Evolutionary conservation across 192 early-diverging fungal genomes (phyloP).

Genomic region (Backusella liffmaniae): DNA sequence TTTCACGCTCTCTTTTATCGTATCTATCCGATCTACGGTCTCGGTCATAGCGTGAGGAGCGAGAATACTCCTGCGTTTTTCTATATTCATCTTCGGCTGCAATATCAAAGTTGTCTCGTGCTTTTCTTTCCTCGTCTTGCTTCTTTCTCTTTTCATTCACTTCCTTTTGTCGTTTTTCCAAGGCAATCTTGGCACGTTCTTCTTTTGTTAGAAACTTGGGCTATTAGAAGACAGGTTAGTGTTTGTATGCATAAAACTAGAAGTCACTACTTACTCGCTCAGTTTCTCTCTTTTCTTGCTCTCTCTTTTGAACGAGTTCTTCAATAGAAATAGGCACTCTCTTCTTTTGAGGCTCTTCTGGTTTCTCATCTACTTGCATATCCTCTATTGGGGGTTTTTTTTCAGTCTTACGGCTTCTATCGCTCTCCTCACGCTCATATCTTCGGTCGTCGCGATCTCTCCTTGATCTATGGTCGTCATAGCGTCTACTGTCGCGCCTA

Average conservation of each 20-base stretch:
- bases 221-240: constrained; percentile 29
- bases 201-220: constrained; percentile 90
- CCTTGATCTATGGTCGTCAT: constrained; percentile 31
- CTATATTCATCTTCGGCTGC: constrained; percentile 42
- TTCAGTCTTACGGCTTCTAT: background rate
- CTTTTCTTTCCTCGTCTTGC: constrained; percentile 65
- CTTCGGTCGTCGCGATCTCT: constrained; percentile 37
- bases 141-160: constrained; percentile 66
- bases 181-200: constrained; percentile 82
- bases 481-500: constrained; percentile 24
- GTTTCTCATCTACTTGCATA: constrained; percentile 21
- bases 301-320: constrained; percentile 68
- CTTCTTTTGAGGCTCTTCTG: constrained; percentile 15
- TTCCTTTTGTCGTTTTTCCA: constrained; percentile 79
- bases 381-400: background rate
- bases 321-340: constrained; percentile 73
- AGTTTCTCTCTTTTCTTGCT: constrained; percentile 58
- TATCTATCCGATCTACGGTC: constrained; percentile 25
- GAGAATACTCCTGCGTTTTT: constrained; percentile 40
- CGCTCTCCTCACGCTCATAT: constrained; percentile 15
- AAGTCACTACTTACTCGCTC: constrained; percentile 47
- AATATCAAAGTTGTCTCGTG: constrained; percentile 52
- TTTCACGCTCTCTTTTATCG: constrained; percentile 18
- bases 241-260: background rate
- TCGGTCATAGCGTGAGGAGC: constrained; percentile 27